Base-by-base conservation (phyloP, 306 rosid species). In the Cucumis melo region DNA sequence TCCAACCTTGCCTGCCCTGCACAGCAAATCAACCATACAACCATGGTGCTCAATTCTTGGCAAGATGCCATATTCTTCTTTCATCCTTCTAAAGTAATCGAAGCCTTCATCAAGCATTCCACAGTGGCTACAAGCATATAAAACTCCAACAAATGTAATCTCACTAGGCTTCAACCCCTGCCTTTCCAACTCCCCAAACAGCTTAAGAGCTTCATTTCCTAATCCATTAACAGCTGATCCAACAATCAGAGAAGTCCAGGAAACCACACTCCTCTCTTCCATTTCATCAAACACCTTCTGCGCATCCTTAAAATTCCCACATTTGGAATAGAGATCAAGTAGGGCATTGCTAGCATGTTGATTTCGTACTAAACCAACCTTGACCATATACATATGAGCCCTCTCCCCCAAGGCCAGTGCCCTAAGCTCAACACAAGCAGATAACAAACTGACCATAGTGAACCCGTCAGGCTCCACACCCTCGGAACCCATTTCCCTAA, bases 121-220 rank as follows among this genome's bases (percentile, higher is more conserved):
- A 10, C 88, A 82, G 24, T 85, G 88, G 64, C 86, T 82, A 57
- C 86, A 85, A 20, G 88, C 88, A 71, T 85, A 85, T 71, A 85
- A 72, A 54, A 85, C 84, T 24, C 88, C 88, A 41, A 85, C 88
- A 75, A 82, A 82, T 11, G 88, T 82, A 24, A 82, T 78, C 77
- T 78, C 84, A 21, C 81, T 75, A 32, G 88, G 88, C 39, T 51
- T 78, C 73, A 85, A 39, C 10, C 84, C 80, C 74, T 82, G 65
- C 48, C 68, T 42, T 16, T 62, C 83, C 73, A 82, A 66, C 57
- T 74, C 81, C 77, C 74, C 44, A 32, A 85, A 85, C 54, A 61
- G 79, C 74, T 70, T 81, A 23, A 85, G 72, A 36, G 88, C 88
- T 75, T 82, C 82, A 14, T 76, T 59, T 34, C 88, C 86, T 21